Evolutionary conservation across 2,329 filamentous ascomycete species (phyloP).

Genomic region (Sporothrix protearum): DNA sequence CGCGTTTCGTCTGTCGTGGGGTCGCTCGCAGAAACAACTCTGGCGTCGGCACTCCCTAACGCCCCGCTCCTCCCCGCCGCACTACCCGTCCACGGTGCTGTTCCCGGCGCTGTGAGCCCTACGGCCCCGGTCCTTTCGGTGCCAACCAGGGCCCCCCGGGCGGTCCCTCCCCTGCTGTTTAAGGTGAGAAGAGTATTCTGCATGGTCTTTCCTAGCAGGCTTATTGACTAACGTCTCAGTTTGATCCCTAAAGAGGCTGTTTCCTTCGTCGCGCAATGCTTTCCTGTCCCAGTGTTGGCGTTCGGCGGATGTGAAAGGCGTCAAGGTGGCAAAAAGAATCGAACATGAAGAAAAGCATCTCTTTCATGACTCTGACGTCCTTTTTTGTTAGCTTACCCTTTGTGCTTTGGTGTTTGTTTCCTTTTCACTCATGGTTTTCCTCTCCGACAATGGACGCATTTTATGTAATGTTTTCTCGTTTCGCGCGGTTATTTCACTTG

Average conservation of each 20-base stretch:
- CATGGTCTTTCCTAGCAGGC: too few relatives aligned
- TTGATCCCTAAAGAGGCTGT: conserved; percentile 22
- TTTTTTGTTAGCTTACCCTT: background rate
- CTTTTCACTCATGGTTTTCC: background rate
- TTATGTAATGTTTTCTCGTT: conserved; percentile 15
- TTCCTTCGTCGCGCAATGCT: conserved; percentile 30
- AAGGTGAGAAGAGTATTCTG: too few relatives aligned
- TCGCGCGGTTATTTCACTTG: conserved; percentile 1
- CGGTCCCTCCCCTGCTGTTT: conserved; percentile 30
- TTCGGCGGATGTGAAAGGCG: conserved; percentile 28
- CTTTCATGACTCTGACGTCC: conserved; percentile 7
- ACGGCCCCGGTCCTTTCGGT: conserved; percentile 47
- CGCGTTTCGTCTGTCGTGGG: conserved; percentile 98
- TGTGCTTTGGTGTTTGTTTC: conserved; percentile 15
- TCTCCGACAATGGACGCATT: background rate
- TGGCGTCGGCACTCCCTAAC: conserved; percentile 93
- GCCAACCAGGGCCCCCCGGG: conserved; percentile 42
- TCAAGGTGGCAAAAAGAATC: conserved; percentile 13
- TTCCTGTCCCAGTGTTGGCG: conserved; percentile 31
- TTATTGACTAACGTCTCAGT: background rate
- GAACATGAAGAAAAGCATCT: background rate
- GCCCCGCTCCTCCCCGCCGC: conserved; percentile 73
- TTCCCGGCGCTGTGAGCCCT: conserved; percentile 41
- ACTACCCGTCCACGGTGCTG: conserved; percentile 42
- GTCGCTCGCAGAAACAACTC: conserved; percentile 97